Base-by-base conservation (phyloP, 345 rosid genomes). In the Brassica cretica region DNA sequence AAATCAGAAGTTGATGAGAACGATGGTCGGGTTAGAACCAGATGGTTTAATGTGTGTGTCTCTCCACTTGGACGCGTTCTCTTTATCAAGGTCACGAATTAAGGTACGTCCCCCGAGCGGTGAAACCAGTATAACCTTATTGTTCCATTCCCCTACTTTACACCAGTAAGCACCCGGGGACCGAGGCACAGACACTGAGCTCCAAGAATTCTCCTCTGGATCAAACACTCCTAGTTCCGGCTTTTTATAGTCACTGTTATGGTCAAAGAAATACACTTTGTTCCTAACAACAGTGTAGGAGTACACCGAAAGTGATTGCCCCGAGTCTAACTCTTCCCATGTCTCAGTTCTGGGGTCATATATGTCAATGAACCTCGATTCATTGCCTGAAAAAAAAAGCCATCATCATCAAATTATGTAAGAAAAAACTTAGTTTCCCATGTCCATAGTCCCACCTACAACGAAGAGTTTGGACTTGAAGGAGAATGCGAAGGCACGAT, bases 31-130 rank as follows among this genome's bases (percentile, higher is more conserved):
- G 85, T 93, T 91, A 68, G 81, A 56, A 5, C 91, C 97, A 7
- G 93, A 90, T 0, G 89, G 93, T 83, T 85, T 88, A 64, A 94
- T 87, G 60, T 80, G 74, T 41, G 72, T 76, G 75, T 84, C 85
- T 82, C 78, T 84, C 97, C 98, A 92, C 69, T 94, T 91, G 6
- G 87, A 85, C 1, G 93, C 93, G 0, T 85, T 82, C 6, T 85
- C 80, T 62, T 87, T 90, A 74, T 82, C 78, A 14, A 97, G 89
- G 76, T 92, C 95, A 24, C 89, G 88, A 82, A 84, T 25, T 77
- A 90, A 78, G 4, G 93, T 77, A 71, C 86, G 62, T 27, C 77
- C 77, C 49, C 77, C 46, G 86, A 66, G 85, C 81, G 5, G 86
- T 0, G 97, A 85, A 85, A 94, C 87, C 12, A 94, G 81, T 53